Base-by-base conservation (phyloP, 2,329 filamentous ascomycete species). In the Dactylonectria macrodidyma region DNA sequence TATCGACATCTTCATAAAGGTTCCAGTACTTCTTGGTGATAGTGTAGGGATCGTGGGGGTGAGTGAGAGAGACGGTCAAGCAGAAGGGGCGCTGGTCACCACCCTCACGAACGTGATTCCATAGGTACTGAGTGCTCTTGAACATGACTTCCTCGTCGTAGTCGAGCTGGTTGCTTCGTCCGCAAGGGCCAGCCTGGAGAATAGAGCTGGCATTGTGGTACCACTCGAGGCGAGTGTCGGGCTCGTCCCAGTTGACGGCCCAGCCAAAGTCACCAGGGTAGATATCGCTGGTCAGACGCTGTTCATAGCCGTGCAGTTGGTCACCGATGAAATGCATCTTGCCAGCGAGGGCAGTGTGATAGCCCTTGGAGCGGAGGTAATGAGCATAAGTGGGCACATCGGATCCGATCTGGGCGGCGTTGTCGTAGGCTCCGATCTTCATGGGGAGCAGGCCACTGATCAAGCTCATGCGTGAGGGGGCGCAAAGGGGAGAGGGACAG, bases 321-420 rank as follows among this genome's bases (percentile, higher is more conserved):
- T 98, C 95, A 38, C 95, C 95, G 62, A 97, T 93, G 79, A 98
- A 98, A 83, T 98, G 95, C 95, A 98, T 98, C 87, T 98, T 98
- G 70, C 95, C 95, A 5, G 95, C 94, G 74, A 98, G 86, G 6
- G 92, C 93, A 12, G 95, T 97, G 82, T 97, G 93, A 78, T 98
- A 98, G 60, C 94, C 94, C 76, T 92, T 90, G 48, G 89, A 87
- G 57, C 95, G 92, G 62, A 98, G 86, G 82, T 97, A 97, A 81
- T 98, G 95, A 9, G 95, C 94, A 78, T 97, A 98, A 1, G 95
- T 98, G 14, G 95, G 95, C 34, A 93, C 89, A 75, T 97, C 94
- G 63, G 93, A 93, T 63, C 90, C 87, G 75, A 98, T 91, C 73
- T 95, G 92, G 38, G 93, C 91, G 51, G 95, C 95, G 78, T 98